Percentiles rank a stretch among this genome's conserved stretches.
phyloP scores from a whole-genome alignment of 1,139 yeast genomes.

The Candida freyschussii region DNA sequence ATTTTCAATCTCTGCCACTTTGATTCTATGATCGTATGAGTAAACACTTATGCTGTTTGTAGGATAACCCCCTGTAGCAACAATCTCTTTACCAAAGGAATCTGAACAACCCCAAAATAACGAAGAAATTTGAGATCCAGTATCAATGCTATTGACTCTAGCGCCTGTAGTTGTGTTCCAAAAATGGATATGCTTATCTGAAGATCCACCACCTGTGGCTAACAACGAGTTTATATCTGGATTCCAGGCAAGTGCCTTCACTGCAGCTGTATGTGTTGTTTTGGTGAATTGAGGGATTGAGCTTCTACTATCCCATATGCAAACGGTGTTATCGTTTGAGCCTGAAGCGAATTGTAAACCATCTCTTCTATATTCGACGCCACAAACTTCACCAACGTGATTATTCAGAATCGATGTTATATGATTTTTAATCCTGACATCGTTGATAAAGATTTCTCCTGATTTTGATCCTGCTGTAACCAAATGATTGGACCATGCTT shows the following conservation, averaged over 20 bases:
- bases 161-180: conserved; percentile 96
- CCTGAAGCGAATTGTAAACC: conserved; percentile 88
- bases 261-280: conserved; percentile 86
- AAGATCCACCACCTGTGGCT: conserved; percentile 96
- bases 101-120: conserved; percentile 81
- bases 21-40: conserved; percentile 80
- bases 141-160: conserved; percentile 77
- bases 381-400: conserved; percentile 91
- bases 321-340: conserved; percentile 90
- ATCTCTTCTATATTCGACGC: conserved; percentile 79
- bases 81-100: conserved; percentile 77
- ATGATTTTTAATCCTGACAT: conserved; percentile 85
- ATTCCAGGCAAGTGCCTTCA: conserved; percentile 94
- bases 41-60: conserved; percentile 79
- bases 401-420: conserved; percentile 52
- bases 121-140: conserved; percentile 92
- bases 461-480: conserved; percentile 79
- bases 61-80: conserved; percentile 93
- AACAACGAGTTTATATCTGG: conserved; percentile 78
- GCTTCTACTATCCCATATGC: conserved; percentile 93
- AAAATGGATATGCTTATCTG: conserved; percentile 85
- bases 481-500: conserved; percentile 80
- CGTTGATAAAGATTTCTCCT: conserved; percentile 85
- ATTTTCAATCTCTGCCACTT: conserved; percentile 78
- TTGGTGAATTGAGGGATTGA: conserved; percentile 69